Percentiles rank a stretch among this genome's conserved stretches.
phyloP scores from a whole-genome alignment of 1,284 basidiomycete species.

The Gymnopus androsaceus region DNA sequence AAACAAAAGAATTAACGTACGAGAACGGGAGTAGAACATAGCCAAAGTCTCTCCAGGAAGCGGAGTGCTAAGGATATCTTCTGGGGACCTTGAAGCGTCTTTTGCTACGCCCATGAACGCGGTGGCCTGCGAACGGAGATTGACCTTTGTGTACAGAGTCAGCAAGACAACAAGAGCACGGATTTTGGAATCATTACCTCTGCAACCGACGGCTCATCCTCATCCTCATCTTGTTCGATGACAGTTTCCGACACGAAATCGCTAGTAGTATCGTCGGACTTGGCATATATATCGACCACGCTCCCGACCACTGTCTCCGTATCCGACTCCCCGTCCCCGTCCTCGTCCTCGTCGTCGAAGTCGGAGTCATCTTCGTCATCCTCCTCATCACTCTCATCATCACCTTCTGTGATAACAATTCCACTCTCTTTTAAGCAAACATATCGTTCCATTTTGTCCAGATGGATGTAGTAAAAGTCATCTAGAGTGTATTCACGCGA shows the following conservation, averaged over 20 bases:
- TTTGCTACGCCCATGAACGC: conserved; percentile 76
- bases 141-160: conserved; percentile 38
- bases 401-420: conserved; percentile 62
- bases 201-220: conserved; percentile 24
- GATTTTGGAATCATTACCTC: neutral
- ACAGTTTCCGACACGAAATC: conserved; percentile 10
- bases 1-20: conserved; percentile 40
- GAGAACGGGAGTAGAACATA: conserved; percentile 81
- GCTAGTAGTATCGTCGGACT: conserved; percentile 20
- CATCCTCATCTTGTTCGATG: conserved; percentile 34
- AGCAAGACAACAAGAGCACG: neutral
- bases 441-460: conserved; percentile 83
- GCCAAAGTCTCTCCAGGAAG: conserved; percentile 87
- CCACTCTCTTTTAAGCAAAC: conserved; percentile 70
- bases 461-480: conserved; percentile 75
- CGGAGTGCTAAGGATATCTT: conserved; percentile 82
- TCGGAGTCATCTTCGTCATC: conserved; percentile 50
- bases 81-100: conserved; percentile 63
- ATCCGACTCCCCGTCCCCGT: conserved; percentile 33
- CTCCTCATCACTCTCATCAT: conserved; percentile 61
- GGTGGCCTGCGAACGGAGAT: conserved; percentile 62
- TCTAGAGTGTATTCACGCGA: conserved; percentile 84
- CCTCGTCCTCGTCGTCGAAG: conserved; percentile 45
- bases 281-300: no score
- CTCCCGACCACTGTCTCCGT: conserved; percentile 45